Evolutionary conservation across 2,329 filamentous ascomycete genomes (phyloP).

Genomic region (Microcera coccophila): DNA sequence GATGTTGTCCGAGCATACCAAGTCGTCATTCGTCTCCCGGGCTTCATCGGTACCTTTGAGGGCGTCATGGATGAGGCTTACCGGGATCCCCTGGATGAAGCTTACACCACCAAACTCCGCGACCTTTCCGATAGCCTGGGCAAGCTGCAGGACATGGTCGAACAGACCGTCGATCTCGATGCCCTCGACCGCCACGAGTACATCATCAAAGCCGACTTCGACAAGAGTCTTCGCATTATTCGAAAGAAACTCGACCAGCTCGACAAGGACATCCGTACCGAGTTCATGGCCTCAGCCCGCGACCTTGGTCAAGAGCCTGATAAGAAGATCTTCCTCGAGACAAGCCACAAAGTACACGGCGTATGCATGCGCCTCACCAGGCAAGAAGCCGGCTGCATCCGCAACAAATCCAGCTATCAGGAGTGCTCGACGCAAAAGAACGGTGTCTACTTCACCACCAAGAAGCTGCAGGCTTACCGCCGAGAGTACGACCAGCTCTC

Average conservation of each 20-base stretch:
- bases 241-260: slow-evolving; percentile 85
- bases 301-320: slow-evolving; percentile 91
- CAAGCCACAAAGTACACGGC: slow-evolving; percentile 86
- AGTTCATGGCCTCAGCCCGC: slow-evolving; percentile 70
- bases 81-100: slow-evolving; percentile 76
- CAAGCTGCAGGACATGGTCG: slow-evolving; percentile 95
- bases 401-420: slow-evolving; percentile 84
- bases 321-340: slow-evolving; percentile 95
- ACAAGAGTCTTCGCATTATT: slow-evolving; percentile 82
- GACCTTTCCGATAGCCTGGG: slow-evolving; percentile 73
- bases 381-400: slow-evolving; percentile 86
- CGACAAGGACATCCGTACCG: slow-evolving; percentile 74
- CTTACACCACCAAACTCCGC: slow-evolving; percentile 80
- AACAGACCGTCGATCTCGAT: slow-evolving; percentile 93
- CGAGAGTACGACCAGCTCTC: slow-evolving; percentile 92
- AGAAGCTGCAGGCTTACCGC: slow-evolving; percentile 70
- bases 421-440: slow-evolving; percentile 99
- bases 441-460: slow-evolving; percentile 95
- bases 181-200: slow-evolving; percentile 96
- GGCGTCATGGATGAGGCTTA: slow-evolving; percentile 95
- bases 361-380: slow-evolving; percentile 95
- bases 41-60: slow-evolving; percentile 83
- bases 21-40: slow-evolving; percentile 85
- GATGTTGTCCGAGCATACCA: slow-evolving; percentile 96
- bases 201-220: slow-evolving; percentile 98